phyloP scores from a whole-genome alignment of 2,329 filamentous ascomycete genomes.

The Dothidotthia symphoricarpi region DNA sequence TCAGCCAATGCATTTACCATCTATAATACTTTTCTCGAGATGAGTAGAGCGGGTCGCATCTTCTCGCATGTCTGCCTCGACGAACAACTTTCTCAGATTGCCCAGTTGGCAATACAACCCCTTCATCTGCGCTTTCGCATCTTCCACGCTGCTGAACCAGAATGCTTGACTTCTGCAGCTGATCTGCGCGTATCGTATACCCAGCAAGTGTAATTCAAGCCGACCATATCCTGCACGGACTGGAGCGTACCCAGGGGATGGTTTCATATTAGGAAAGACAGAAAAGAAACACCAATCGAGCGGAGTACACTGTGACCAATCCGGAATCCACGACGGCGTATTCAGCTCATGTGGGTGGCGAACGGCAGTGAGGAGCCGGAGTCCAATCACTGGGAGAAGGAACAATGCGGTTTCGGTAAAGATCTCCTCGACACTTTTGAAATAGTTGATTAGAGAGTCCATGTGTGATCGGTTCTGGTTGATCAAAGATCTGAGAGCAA shows the following conservation, averaged over 20 bases:
- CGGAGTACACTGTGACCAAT: constrained; percentile 10
- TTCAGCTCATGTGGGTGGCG: constrained; percentile 6
- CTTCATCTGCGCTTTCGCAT: constrained; percentile 3
- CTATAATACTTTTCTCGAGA: neutral
- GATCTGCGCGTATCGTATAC: constrained; percentile 6
- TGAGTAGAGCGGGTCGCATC: neutral
- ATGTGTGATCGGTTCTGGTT: neutral
- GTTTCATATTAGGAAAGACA: neutral
- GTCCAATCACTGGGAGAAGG: constrained; percentile 5
- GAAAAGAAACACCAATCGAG: neutral
- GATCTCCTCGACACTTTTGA: neutral
- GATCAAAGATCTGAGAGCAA: constrained; percentile 7
- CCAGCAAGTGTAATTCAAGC: constrained; percentile 2
- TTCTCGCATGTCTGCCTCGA: neutral
- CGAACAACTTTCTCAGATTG: neutral
- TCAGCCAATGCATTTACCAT: neutral
- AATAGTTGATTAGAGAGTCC: constrained; percentile 4
- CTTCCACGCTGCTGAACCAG: neutral
- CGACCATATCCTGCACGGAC: neutral
- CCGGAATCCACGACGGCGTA: constrained; percentile 10
- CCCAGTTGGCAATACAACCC: neutral
- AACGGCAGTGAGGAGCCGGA: constrained; percentile 1
- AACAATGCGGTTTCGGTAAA: constrained; percentile 2
- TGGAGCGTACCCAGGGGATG: neutral
- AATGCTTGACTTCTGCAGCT: constrained; percentile 1